Evolutionary conservation across 306 rosid genomes (phyloP).

Genomic region (Castanopsis chinensis): DNA sequence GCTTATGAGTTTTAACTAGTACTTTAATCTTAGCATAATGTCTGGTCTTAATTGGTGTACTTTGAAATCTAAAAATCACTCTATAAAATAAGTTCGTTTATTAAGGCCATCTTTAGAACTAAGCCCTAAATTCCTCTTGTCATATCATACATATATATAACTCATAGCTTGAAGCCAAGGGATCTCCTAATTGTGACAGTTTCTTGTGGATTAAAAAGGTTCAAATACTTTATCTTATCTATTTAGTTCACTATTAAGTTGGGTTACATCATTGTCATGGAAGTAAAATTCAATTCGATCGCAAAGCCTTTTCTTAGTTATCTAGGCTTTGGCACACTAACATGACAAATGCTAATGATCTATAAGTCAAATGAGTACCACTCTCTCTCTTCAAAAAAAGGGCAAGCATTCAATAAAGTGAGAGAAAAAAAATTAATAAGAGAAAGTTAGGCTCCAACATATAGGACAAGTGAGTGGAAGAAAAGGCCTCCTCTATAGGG

Average conservation of each 20-base stretch:
- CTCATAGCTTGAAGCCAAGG: too few relatives aligned
- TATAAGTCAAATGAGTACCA: neutral
- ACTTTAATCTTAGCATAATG: neutral
- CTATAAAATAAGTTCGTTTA: neutral
- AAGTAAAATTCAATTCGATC: neutral
- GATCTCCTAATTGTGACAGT: too few relatives aligned
- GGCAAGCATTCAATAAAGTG: neutral
- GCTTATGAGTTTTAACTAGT: neutral
- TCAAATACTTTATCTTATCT: too few relatives aligned
- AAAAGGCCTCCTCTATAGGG: neutral
- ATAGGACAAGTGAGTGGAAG: neutral
- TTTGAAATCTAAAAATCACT: neutral
- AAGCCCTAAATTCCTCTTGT: neutral
- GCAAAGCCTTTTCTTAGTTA: neutral
- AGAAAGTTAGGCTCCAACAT: neutral
- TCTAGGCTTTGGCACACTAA: neutral
- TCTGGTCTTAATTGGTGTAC: neutral
- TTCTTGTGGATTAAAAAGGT: too few relatives aligned
- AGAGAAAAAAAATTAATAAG: neutral
- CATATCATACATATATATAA: too few relatives aligned
- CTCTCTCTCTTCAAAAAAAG: too few relatives aligned
- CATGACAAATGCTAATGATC: neutral
- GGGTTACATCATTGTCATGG: neutral
- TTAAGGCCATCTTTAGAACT: neutral
- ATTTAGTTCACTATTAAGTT: too few relatives aligned